Evolutionary conservation across 345 rosid genomes (phyloP).

Genomic region (Moringa oleifera): DNA sequence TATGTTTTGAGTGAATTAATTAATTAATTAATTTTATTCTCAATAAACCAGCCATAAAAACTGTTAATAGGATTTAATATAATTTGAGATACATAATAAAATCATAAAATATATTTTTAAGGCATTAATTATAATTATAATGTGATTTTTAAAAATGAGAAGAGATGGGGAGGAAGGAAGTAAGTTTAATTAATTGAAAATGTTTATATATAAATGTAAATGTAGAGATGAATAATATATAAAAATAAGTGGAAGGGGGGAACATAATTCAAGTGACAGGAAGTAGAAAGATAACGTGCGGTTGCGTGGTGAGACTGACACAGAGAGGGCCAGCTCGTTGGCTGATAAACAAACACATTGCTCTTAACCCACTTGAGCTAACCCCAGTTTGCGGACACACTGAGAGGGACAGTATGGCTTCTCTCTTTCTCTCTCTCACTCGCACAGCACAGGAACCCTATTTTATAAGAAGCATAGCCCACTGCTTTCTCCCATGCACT

Average conservation of each 20-base stretch:
- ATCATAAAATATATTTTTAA: too few species aligned
- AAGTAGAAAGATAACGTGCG: conserved; percentile 36
- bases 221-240: too few species aligned
- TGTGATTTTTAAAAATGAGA: too few species aligned
- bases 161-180: too few species aligned
- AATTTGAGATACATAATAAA: too few species aligned
- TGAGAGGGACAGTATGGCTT: conserved; percentile 32
- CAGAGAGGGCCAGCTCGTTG: conserved; percentile 29
- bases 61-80: too few species aligned
- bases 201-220: too few species aligned
- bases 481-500: conserved; percentile 58
- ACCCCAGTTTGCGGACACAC: conserved; percentile 24
- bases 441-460: conserved; percentile 5
- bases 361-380: conserved; percentile 31
- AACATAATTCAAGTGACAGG: conserved; percentile 16
- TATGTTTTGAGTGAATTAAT: too few species aligned
- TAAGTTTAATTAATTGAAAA: too few species aligned
- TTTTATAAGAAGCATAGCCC: conserved; percentile 36
- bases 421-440: background rate
- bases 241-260: background rate
- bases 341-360: conserved; percentile 28
- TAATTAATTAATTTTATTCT: too few species aligned
- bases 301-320: conserved; percentile 34
- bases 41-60: too few species aligned
- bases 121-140: too few species aligned